Conservation (phyloP, 73 alveolate genomes). For the Tetrahymena thermophila region DNA sequence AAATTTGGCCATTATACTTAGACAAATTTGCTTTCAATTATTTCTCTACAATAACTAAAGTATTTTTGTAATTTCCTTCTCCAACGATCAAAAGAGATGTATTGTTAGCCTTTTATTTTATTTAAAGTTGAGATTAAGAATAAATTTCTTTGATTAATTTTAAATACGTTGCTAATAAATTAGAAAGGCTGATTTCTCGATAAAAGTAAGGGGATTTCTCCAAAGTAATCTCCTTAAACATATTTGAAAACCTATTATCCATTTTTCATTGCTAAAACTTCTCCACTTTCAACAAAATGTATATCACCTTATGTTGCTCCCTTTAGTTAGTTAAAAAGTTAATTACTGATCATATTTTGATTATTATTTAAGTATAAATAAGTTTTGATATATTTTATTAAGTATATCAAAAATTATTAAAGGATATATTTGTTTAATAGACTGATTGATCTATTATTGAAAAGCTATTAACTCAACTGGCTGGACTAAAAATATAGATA, state of each 20-base stretch:
- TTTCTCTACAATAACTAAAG: background rate
- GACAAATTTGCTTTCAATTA: background rate
- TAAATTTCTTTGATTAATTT: background rate
- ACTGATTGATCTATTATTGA: too few species aligned
- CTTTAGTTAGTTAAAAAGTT: background rate
- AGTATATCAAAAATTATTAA: background rate
- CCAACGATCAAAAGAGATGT: background rate
- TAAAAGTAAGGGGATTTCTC: background rate
- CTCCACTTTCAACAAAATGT: constrained; percentile 2
- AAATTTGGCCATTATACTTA: background rate
- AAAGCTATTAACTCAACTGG: background rate
- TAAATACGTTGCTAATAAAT: background rate
- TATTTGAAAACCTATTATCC: background rate
- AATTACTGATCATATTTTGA: background rate
- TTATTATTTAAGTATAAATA: background rate
- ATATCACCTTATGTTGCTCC: background rate
- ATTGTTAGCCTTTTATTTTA: background rate
- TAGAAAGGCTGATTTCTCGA: constrained; percentile 9
- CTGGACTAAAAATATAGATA: background rate
- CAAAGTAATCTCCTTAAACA: constrained; percentile 21
- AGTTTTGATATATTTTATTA: background rate
- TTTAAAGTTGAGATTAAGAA: background rate
- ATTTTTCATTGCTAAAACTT: constrained; percentile 1
- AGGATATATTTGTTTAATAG: background rate
- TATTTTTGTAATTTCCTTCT: background rate